Base-by-base conservation (phyloP, 2,329 filamentous ascomycete genomes). In the Penicillium vulpinum region DNA sequence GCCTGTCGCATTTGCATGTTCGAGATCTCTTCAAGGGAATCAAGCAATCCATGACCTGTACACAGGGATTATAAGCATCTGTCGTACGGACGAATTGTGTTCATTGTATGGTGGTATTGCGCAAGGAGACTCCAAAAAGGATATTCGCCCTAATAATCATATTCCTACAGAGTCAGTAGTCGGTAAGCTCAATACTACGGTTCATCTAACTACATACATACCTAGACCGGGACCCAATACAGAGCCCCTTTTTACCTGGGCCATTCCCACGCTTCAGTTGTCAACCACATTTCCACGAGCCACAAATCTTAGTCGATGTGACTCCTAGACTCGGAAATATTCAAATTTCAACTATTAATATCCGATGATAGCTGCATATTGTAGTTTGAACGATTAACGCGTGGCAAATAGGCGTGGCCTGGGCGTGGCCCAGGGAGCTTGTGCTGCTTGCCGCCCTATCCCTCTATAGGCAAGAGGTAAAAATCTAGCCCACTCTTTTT, bases 51-150 rank as follows among this genome's bases (percentile, higher is more conserved):
- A 24, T 22, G 18, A n/a, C 11, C 8, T 41, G 28, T n/a, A n/a
- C 13, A 38, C 39, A 51, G 15, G 38, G 18, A 47, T 51, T 10
- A 38, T 43, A 39, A 39, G 18, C 15, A n/a, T n/a, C 15, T 31
- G 22, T 31, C 10, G n/a, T 31, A 16, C 44, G 39, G 39, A 21
- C 46, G 11, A 46, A 56, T 51, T 41, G 48, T 26, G 55, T 52
- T 46, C 44, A 61, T 54, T 52, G 35, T 36, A 56, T 18, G 55
- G 61, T 59, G 57, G 54, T 57, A 67, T 66, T 64, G 50, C 60
- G 58, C 59, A 62, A 56, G 48, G 43, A 48, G 11, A 56, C 15
- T 8, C 9, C 9, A 13, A 31, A 7, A 8, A 13, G 8, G 24
- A n/a, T 5, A 51, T 18, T 16, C 18, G 31, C 24, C 15, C 31